A percentile compares a stretch with the other conserved stretches of the same genome.
Conservation (phyloP, 768 basidiomycete species). For the Strobilomyces echinocephalus region DNA sequence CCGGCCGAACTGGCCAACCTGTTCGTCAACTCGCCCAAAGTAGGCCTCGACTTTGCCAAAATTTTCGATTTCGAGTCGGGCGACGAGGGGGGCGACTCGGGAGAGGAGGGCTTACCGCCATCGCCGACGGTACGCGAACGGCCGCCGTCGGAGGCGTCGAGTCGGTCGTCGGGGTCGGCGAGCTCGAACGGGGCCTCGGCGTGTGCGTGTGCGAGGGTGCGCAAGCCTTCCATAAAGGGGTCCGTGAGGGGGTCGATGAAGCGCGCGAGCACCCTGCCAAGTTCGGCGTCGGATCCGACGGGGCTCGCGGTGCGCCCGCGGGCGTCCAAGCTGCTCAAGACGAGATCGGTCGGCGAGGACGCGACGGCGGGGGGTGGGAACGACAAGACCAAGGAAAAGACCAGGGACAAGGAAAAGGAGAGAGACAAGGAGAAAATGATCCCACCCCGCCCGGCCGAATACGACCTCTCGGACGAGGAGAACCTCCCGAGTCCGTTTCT, state of each 20-base stretch:
- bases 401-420: too few relatives aligned
- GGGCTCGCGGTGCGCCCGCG: constrained; percentile 21
- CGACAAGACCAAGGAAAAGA: too few relatives aligned
- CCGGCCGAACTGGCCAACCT: constrained; percentile 62
- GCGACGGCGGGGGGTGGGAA: neutral
- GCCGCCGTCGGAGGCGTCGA: constrained; percentile 26
- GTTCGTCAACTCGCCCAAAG: constrained; percentile 64
- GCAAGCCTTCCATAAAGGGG: constrained; percentile 53
- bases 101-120: constrained; percentile 34
- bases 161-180: constrained; percentile 26
- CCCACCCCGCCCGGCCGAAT: constrained; percentile 38
- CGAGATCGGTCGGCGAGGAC: constrained; percentile 3
- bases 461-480: constrained; percentile 74
- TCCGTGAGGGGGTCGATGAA: constrained; percentile 31
- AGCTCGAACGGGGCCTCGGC: constrained; percentile 10
- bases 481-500: constrained; percentile 84
- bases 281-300: constrained; percentile 40
- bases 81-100: constrained; percentile 29
- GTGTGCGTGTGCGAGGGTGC: constrained; percentile 39
- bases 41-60: constrained; percentile 70
- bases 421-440: too few relatives aligned
- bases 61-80: constrained; percentile 62
- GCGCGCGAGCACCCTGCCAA: constrained; percentile 22
- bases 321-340: constrained; percentile 15
- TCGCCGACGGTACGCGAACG: constrained; percentile 47